Percentiles rank a stretch among this genome's conserved stretches.
Evolutionary conservation across 257 asterid genomes (phyloP).

Genomic region (Verbascum thapsus): DNA sequence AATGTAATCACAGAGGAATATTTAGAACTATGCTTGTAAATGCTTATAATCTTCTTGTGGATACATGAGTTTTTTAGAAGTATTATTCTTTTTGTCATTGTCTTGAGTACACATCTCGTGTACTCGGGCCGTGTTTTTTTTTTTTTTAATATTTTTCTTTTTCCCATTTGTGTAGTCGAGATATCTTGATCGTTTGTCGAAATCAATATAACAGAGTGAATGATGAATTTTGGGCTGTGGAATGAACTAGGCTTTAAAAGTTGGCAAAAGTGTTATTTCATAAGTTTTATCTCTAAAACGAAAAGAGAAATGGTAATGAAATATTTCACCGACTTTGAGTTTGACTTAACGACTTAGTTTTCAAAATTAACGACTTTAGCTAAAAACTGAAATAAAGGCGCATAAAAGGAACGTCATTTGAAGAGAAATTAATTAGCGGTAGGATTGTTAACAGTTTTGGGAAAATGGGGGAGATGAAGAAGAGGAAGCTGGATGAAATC

Average conservation of each 20-base stretch:
- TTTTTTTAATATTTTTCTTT: conserved; percentile 5
- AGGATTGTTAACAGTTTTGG: too few species aligned
- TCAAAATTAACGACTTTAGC: too few species aligned
- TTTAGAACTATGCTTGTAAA: not conserved
- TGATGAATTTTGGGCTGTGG: too few species aligned
- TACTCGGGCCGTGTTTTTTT: not conserved
- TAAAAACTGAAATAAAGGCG: too few species aligned
- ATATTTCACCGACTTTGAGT: too few species aligned
- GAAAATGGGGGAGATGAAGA: conserved; percentile 73
- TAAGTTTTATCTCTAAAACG: too few species aligned
- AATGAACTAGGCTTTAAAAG: too few species aligned
- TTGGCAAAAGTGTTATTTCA: too few species aligned
- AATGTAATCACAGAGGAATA: not conserved
- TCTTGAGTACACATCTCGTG: conserved; percentile 9
- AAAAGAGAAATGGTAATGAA: too few species aligned
- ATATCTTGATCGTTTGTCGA: not conserved
- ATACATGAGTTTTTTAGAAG: not conserved
- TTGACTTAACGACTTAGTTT: too few species aligned
- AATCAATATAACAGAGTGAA: not conserved
- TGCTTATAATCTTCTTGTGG: conserved; percentile 14
- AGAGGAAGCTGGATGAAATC: conserved; percentile 67
- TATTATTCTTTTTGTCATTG: conserved; percentile 4
- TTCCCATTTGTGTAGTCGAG: not conserved
- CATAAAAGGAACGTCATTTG: too few species aligned
- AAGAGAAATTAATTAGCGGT: too few species aligned